Evolutionary conservation across 768 basidiomycete species (phyloP), one percentile per base, ranked within the genome.

Genomic region (Myochromella boudieri): DNA sequence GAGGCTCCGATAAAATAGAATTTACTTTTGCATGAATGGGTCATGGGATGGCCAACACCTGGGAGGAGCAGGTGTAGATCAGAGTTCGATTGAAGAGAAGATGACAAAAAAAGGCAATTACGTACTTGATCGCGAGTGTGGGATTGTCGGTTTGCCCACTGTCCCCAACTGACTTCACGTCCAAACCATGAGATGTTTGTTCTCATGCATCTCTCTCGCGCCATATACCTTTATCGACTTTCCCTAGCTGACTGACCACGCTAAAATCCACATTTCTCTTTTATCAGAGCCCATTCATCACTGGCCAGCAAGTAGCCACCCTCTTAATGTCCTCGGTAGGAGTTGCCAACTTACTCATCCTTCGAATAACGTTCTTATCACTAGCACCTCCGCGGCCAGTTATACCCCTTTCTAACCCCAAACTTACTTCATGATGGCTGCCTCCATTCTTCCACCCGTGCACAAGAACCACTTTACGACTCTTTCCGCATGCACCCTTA

Each of bases 101-200:
- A 15, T 10, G 22, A 9, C 20, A 47, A 20, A 33, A 31, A 40
- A 50, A 50, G 53, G 53, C 37, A 54, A 54, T 41, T 50, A 46
- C 41, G 46, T 44, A n/a, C 20, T 36, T 50, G 53, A 54, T 54
- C 33, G 47, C 46, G 33, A 45, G 48, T 49, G 48, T 49, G 53
- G 44, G 53, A 54, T 54, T 47, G 53, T 46, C 53, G 44, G 52
- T 32, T 49, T 11, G 28, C 21, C 33, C 33, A 39, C 49, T 44
- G 37, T 46, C 37, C 52, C 45, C 29, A 31, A 8, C 29, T 34
- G 5, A 14, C 5, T 34, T 34, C 18, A n/a, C n/a, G n/a, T 39
- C 37, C 42, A 6, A 39, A 36, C 43, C 48, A 53, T 49, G 48
- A 49, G 28, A 25, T 29, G 8, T 4, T 10, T 36, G 27, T 37